Percentiles rank a stretch among this genome's conserved stretches.
These are phyloP conservation scores for Cenchrus fungigraminus DNA, from an alignment of 176 grass and related monocot genomes.

Conservation along the genomic window DNA sequence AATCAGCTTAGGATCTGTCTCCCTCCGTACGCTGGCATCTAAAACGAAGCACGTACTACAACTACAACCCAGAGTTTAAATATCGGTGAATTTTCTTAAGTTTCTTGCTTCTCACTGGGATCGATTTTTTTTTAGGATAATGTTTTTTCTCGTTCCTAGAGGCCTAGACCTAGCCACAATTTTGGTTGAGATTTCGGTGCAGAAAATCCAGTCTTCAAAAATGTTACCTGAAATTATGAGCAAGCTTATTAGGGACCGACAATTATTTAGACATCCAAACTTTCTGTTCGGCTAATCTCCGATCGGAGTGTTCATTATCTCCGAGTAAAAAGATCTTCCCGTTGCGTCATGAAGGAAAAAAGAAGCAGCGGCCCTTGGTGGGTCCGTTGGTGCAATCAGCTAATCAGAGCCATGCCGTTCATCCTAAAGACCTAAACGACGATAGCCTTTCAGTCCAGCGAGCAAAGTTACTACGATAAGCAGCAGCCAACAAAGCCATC, in stretches of 20 bases:
- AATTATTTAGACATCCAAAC: too few species aligned
- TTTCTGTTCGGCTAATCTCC: neutral
- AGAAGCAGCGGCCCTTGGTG: neutral
- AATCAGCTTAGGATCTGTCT: slow-evolving; percentile 21
- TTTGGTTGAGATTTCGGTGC: too few species aligned
- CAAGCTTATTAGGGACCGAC: too few species aligned
- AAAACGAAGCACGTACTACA: neutral
- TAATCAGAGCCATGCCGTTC: slow-evolving; percentile 36
- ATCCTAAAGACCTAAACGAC: neutral
- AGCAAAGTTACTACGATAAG: neutral
- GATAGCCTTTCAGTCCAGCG: neutral
- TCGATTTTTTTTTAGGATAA: too few species aligned
- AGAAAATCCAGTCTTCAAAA: too few species aligned
- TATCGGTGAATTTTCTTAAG: too few species aligned
- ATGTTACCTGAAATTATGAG: too few species aligned
- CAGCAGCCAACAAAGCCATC: slow-evolving; percentile 20
- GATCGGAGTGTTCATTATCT: neutral
- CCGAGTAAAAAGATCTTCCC: neutral
- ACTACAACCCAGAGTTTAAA: too few species aligned
- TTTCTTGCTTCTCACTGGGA: too few species aligned
- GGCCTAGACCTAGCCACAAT: too few species aligned
- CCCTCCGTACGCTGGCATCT: neutral
- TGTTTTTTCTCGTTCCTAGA: too few species aligned
- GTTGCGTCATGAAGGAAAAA: neutral
- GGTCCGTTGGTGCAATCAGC: neutral